Percentiles rank a stretch among this genome's conserved stretches.
Conservation (phyloP, 768 basidiomycete species). For the Phaffia australis region DNA sequence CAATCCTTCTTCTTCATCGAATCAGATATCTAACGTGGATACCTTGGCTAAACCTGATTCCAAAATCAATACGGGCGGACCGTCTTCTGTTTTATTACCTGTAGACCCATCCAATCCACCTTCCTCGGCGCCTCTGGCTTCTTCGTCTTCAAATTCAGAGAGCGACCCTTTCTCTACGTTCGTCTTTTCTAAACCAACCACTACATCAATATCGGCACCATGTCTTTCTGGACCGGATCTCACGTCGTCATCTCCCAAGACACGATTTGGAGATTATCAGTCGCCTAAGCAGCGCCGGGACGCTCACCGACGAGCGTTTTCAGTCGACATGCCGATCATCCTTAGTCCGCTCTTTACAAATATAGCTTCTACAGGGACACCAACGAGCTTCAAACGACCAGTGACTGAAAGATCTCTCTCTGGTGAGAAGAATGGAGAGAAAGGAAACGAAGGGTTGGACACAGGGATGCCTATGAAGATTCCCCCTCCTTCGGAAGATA, state of each 20-base stretch:
- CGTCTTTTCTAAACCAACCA: neutral
- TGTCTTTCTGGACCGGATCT: neutral
- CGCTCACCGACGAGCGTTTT: slow-evolving; percentile 1
- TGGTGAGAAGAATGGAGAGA: too few relatives aligned
- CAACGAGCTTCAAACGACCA: too few relatives aligned
- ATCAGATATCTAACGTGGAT: neutral
- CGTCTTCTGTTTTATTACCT: neutral
- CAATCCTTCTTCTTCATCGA: neutral
- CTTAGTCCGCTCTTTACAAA: too few relatives aligned
- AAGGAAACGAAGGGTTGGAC: too few relatives aligned
- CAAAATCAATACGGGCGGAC: too few relatives aligned
- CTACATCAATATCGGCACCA: neutral
- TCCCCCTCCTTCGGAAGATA: too few relatives aligned
- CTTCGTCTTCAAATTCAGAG: neutral
- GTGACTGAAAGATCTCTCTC: too few relatives aligned
- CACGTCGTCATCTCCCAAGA: too few relatives aligned
- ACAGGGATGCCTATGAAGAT: too few relatives aligned
- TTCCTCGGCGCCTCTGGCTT: slow-evolving; percentile 1
- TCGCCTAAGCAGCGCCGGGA: neutral
- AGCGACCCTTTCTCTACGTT: slow-evolving; percentile 4
- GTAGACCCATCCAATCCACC: neutral
- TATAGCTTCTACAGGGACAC: too few relatives aligned
- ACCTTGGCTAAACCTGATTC: neutral
- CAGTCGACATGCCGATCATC: neutral
- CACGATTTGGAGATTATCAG: neutral